Evolutionary conservation across 1,284 basidiomycete species (phyloP).

Genomic region (Lignosus rhinocerotis): DNA sequence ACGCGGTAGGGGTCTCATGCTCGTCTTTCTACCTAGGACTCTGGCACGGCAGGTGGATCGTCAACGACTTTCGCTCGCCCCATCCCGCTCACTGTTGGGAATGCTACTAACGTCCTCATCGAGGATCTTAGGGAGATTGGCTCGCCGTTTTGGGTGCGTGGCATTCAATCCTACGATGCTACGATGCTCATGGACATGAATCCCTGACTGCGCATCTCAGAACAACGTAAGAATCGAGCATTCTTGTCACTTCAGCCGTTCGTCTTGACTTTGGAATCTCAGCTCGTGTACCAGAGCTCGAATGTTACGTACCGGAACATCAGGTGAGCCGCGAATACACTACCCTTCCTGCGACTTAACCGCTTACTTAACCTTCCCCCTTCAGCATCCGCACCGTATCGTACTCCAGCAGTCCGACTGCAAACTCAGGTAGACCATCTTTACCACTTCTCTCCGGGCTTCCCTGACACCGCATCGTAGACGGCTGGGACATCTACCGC

Average conservation of each 20-base stretch:
- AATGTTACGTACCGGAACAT: constrained; percentile 36
- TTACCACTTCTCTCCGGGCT: constrained; percentile 7
- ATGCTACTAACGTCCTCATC: constrained; percentile 56
- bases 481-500: constrained; percentile 68
- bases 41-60: constrained; percentile 44
- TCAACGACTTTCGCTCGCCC: constrained; percentile 56
- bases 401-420: constrained; percentile 30
- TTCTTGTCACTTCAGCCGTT: background rate
- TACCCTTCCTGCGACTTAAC: background rate
- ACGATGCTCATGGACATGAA: background rate
- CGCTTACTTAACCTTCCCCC: background rate
- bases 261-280: too few species aligned
- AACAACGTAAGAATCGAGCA: constrained; percentile 35
- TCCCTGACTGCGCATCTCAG: constrained; percentile 16
- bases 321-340: constrained; percentile 27
- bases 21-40: constrained; percentile 21
- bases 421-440: constrained; percentile 32
- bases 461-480: constrained; percentile 39
- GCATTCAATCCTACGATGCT: background rate
- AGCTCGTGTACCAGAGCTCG: constrained; percentile 37
- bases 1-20: constrained; percentile 5
- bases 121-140: constrained; percentile 54
- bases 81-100: constrained; percentile 58
- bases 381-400: constrained; percentile 33
- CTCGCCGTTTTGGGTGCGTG: constrained; percentile 46